Conservation (phyloP, 2,329 filamentous ascomycete species). For the Fusarium sp. region DNA sequence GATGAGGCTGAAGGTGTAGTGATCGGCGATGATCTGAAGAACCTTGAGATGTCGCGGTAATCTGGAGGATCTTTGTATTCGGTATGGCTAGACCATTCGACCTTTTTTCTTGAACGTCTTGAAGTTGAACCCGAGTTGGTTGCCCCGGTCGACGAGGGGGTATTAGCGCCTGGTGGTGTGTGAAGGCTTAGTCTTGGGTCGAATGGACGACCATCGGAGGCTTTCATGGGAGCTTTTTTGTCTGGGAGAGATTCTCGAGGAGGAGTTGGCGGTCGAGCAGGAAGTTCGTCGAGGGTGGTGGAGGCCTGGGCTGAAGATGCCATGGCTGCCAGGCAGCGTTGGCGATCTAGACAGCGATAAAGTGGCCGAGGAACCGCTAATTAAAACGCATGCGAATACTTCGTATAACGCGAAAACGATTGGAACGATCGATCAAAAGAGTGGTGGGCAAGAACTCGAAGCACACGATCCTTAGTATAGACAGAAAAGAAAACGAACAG, state of each 20-base stretch:
- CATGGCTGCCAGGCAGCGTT: conserved; percentile 58
- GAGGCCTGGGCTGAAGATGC: conserved; percentile 58
- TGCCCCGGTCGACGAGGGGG: conserved; percentile 58
- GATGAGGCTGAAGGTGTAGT: conserved; percentile 56
- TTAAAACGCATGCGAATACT: conserved; percentile 42
- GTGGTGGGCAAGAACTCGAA: conserved; percentile 4
- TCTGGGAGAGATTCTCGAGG: conserved; percentile 67
- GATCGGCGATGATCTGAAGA: conserved; percentile 57
- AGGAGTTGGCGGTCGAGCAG: conserved; percentile 74
- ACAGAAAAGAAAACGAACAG: neutral
- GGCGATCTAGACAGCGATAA: conserved; percentile 57
- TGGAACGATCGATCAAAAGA: conserved; percentile 8
- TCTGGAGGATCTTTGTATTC: conserved; percentile 68
- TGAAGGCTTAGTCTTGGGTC: conserved; percentile 57
- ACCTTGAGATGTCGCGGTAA: conserved; percentile 57
- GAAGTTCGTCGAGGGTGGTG: conserved; percentile 64
- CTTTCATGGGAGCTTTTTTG: conserved; percentile 53
- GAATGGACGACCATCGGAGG: conserved; percentile 55
- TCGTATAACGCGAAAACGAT: conserved; percentile 4
- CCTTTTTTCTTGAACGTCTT: conserved; percentile 64
- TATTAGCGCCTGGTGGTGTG: conserved; percentile 66
- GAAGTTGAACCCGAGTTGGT: conserved; percentile 60
- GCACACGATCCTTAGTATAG: conserved; percentile 2
- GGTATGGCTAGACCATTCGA: conserved; percentile 69
- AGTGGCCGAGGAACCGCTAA: conserved; percentile 46